phyloP scores from a whole-genome alignment of 75 land plant genomes.

The Sequoia sempervirens region DNA sequence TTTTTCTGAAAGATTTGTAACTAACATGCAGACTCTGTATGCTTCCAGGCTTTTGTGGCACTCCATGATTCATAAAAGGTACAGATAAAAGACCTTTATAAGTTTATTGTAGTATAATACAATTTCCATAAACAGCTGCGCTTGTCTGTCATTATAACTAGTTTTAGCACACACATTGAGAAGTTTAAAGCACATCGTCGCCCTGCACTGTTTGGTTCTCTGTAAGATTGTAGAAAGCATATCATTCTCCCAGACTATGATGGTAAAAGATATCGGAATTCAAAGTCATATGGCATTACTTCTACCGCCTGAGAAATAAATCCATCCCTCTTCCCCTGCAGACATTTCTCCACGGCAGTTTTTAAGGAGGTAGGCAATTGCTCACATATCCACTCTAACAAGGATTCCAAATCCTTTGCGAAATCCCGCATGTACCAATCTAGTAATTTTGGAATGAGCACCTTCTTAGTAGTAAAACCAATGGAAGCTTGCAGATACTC shows the following conservation, averaged over 20 bases:
- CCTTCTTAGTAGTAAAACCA: constrained; percentile 47
- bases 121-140: background rate
- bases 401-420: constrained; percentile 82
- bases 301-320: constrained; percentile 29
- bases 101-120: constrained; percentile 3
- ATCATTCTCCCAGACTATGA: constrained; percentile 4
- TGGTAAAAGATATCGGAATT: constrained; percentile 67
- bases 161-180: background rate
- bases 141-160: background rate
- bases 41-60: background rate
- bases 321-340: constrained; percentile 40
- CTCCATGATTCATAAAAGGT: background rate
- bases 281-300: constrained; percentile 82
- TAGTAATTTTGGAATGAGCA: constrained; percentile 79
- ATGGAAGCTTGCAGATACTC: constrained; percentile 87
- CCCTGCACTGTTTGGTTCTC: background rate
- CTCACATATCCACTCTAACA: constrained; percentile 81
- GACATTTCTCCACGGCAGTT: constrained; percentile 49
- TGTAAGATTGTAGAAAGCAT: background rate
- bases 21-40: background rate
- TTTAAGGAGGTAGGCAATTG: constrained; percentile 67
- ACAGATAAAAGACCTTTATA: background rate
- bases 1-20: background rate
- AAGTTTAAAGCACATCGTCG: background rate
- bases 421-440: constrained; percentile 94